A percentile compares a stretch with the other conserved stretches of the same genome.
Evolutionary conservation across 352 stramenopile species (phyloP).

Genomic region (Pythium pyrilobum): DNA sequence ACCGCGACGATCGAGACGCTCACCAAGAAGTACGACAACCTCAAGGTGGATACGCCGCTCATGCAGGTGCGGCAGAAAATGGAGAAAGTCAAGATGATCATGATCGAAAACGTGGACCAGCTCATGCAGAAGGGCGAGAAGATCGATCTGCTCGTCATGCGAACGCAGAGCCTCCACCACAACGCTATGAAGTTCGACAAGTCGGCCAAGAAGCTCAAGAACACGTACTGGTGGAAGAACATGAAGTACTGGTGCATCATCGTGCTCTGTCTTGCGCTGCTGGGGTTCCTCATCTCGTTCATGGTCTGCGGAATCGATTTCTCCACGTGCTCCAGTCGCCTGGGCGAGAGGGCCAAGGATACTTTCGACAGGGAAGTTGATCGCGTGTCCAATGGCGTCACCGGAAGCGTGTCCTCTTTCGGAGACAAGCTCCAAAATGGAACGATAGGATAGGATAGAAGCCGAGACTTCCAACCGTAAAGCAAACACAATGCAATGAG

Average conservation of each 20-base stretch:
- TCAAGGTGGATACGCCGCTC: conserved; percentile 72
- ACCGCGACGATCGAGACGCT: conserved; percentile 47
- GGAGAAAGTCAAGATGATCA: conserved; percentile 97
- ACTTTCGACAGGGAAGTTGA: conserved; percentile 14
- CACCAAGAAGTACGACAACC: conserved; percentile 86
- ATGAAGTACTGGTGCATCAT: conserved; percentile 73
- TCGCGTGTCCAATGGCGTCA: conserved; percentile 11
- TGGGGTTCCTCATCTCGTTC: conserved; percentile 61
- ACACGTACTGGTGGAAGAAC: conserved; percentile 87
- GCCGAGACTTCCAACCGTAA: too few species aligned
- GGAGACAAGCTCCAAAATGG: conserved; percentile 21
- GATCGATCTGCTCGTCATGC: conserved; percentile 90
- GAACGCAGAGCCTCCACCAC: conserved; percentile 92
- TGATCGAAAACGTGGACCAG: conserved; percentile 98
- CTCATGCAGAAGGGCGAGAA: conserved; percentile 98
- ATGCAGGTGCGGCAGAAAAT: conserved; percentile 93
- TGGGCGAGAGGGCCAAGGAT: conserved; percentile 32
- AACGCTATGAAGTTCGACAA: conserved; percentile 97
- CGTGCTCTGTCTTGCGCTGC: conserved; percentile 39
- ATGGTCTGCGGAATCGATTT: conserved; percentile 75
- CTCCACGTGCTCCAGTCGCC: conserved; percentile 44
- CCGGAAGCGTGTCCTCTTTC: conserved; percentile 1
- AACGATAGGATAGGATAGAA: conserved; percentile 11
- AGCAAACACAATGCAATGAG: not conserved
- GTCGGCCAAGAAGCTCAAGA: conserved; percentile 89